Base-by-base conservation (phyloP, 2,329 filamentous ascomycete genomes). In the Cadophora gregata region DNA sequence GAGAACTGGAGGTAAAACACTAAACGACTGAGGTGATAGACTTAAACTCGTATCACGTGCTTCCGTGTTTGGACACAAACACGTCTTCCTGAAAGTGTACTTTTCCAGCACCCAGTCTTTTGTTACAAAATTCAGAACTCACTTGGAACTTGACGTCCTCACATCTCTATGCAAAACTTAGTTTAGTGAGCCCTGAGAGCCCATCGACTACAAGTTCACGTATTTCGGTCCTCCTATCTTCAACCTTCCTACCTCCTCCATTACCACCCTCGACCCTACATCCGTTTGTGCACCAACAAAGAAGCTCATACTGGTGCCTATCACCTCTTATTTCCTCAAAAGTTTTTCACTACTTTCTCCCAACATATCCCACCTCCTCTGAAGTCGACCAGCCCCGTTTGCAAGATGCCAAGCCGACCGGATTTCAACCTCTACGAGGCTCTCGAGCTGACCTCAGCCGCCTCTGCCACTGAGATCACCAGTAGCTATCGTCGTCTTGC, bases 351-450 rank as follows among this genome's bases (percentile, higher is more conserved):
- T 8, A 38, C 14, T 19, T 6, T 25, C 10, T 38, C 21, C 9
- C 21, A 14, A 33, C 2, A 21, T 2, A 6, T n/a, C 4, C 3
- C 55, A 4, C 42, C 19, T n/a, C n/a, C 27, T 27, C 31, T 21
- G 3, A 42, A 19, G 21, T 27, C 33, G 7, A 19, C 19, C 19
- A n/a, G 1, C 16, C 25, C 33, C 55, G 38, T 29, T 31, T 48
- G 16, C 64, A 62, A 21, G 6, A 72, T 72, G 67, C 63, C 70
- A 53, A 9, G 63, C 7, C 4, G n/a, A 21, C 61, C 67, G 12
- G 31, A 55, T 3, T 69, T 71, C 47, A 65, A 72, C 53, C 62
- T 62, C 31, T 72, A 73, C 47, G 38, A 64, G 36, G 64, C 51
- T 25, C 59, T 73, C 3, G 66, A 68, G 50, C 29, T 73, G 27